A percentile compares a stretch with the other conserved stretches of the same genome.
Conservation (phyloP, 1,284 basidiomycete species). For the Mycosarcoma maydis region DNA sequence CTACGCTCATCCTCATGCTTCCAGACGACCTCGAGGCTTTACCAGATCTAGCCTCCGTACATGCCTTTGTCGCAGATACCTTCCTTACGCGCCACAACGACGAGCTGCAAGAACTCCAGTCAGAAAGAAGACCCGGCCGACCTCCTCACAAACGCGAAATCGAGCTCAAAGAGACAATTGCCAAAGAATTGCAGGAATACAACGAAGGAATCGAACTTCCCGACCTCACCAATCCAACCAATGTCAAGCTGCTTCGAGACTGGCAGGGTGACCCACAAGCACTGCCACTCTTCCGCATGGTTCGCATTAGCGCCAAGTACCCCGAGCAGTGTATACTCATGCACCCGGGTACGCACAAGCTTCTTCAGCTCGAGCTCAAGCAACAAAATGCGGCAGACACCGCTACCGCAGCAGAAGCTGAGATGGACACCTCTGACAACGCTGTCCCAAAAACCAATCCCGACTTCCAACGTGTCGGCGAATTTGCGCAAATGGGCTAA, state of each 20-base stretch:
- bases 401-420: neutral
- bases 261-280: conserved; percentile 65
- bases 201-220: conserved; percentile 60
- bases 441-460: neutral
- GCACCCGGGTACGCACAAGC: conserved; percentile 54
- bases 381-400: neutral
- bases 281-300: conserved; percentile 59
- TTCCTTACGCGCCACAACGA: conserved; percentile 59
- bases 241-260: conserved; percentile 58
- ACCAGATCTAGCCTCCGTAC: conserved; percentile 56
- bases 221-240: conserved; percentile 54
- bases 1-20: conserved; percentile 60
- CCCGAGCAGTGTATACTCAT: conserved; percentile 53
- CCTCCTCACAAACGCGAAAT: conserved; percentile 54
- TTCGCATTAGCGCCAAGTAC: conserved; percentile 57
- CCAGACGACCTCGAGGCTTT: conserved; percentile 52
- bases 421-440: conserved; percentile 27
- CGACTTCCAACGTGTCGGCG: conserved; percentile 21
- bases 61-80: conserved; percentile 51
- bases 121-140: conserved; percentile 55
- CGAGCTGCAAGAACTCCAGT: conserved; percentile 46
- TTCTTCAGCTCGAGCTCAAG: conserved; percentile 35
- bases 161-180: conserved; percentile 52
- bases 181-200: conserved; percentile 57
- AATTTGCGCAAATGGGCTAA: conserved; percentile 27